phyloP scores from a whole-genome alignment of 1,284 basidiomycete genomes.

The Ustilago curta region DNA sequence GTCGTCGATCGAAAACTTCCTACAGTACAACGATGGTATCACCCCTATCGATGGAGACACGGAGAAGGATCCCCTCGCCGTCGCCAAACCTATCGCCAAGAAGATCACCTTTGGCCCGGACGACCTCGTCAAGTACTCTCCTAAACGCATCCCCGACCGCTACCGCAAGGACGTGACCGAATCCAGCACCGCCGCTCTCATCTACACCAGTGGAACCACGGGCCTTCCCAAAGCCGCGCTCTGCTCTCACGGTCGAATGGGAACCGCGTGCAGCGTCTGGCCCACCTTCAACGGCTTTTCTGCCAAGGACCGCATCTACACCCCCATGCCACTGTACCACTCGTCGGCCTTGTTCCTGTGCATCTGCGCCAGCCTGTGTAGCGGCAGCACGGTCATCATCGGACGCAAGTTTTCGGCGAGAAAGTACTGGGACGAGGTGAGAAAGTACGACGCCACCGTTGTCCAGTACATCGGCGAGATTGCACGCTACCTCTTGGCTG shows the following conservation, averaged over 20 bases:
- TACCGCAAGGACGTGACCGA: slow-evolving; percentile 51
- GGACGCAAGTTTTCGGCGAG: slow-evolving; percentile 69
- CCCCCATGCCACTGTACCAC: slow-evolving; percentile 69
- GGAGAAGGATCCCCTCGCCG: slow-evolving; percentile 35
- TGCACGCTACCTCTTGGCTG: slow-evolving; percentile 66
- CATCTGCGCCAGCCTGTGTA: slow-evolving; percentile 60
- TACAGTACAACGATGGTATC: slow-evolving; percentile 65
- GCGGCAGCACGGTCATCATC: slow-evolving; percentile 68
- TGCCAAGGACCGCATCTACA: slow-evolving; percentile 66
- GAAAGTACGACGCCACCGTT: slow-evolving; percentile 65
- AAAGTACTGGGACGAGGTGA: slow-evolving; percentile 68
- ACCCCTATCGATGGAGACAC: slow-evolving; percentile 45
- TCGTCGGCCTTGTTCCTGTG: slow-evolving; percentile 66
- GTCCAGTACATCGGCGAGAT: slow-evolving; percentile 70
- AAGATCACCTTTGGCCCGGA: slow-evolving; percentile 49
- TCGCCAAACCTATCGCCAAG: slow-evolving; percentile 36
- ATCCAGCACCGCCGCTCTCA: slow-evolving; percentile 51
- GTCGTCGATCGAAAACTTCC: slow-evolving; percentile 39
- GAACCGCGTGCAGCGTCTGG: slow-evolving; percentile 60
- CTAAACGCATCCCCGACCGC: slow-evolving; percentile 46
- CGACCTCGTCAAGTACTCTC: slow-evolving; percentile 46
- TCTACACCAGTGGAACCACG: slow-evolving; percentile 64
- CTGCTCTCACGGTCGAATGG: slow-evolving; percentile 67
- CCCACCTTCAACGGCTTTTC: slow-evolving; percentile 54
- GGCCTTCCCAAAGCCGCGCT: slow-evolving; percentile 69